A percentile compares a stretch with the other conserved stretches of the same genome.
Conservation (phyloP, 805 yeast species). For the Candida ovalis region DNA sequence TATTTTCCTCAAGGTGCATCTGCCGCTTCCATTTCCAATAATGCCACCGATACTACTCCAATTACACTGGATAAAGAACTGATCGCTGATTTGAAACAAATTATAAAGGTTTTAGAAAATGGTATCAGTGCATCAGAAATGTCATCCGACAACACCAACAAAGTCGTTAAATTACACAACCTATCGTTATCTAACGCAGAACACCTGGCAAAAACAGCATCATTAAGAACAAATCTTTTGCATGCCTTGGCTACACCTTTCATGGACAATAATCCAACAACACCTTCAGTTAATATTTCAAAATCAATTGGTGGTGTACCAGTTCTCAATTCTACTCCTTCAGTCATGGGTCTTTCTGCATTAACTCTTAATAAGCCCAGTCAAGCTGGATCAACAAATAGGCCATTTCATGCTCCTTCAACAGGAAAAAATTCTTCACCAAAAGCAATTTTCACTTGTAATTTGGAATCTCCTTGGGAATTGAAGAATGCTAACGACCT, state of each 20-base stretch:
- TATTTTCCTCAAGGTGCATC: background rate
- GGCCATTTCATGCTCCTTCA: slow-evolving; percentile 55
- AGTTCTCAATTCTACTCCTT: slow-evolving; percentile 19
- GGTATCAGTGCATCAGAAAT: slow-evolving; percentile 23
- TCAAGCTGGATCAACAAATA: slow-evolving; percentile 2
- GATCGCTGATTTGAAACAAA: slow-evolving; percentile 43
- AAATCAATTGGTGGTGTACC: slow-evolving; percentile 25
- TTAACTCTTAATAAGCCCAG: slow-evolving; percentile 4
- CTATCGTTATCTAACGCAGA: slow-evolving; percentile 44
- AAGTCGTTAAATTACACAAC: slow-evolving; percentile 54
- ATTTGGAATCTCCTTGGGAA: slow-evolving; percentile 69
- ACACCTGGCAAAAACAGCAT: slow-evolving; percentile 35
- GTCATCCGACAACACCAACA: slow-evolving; percentile 22
- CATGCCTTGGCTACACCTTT: slow-evolving; percentile 70
- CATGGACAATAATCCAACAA: slow-evolving; percentile 34
- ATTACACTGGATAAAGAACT: slow-evolving; percentile 19
- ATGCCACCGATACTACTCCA: background rate
- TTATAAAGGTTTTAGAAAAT: slow-evolving; percentile 45
- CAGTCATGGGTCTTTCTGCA: slow-evolving; percentile 24
- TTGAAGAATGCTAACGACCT: slow-evolving; percentile 84
- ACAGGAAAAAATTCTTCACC: slow-evolving; percentile 68
- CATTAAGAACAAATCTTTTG: slow-evolving; percentile 43
- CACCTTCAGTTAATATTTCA: slow-evolving; percentile 5
- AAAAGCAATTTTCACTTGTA: slow-evolving; percentile 83
- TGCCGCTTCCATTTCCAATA: background rate